phyloP scores from a whole-genome alignment of 495 filamentous ascomycete genomes.

The Tirmania nivea region DNA sequence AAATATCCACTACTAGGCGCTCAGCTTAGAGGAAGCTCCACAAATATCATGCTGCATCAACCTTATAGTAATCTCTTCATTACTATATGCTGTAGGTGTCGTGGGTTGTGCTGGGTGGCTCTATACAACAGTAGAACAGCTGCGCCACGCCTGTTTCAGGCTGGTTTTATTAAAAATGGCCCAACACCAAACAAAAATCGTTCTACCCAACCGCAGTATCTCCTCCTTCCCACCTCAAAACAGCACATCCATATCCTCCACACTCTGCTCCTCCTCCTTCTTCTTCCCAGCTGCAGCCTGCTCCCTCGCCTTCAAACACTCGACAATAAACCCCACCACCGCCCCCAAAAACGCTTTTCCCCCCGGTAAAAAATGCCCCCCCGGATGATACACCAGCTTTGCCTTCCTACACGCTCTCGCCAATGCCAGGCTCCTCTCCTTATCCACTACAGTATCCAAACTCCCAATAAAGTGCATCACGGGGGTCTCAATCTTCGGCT shows the following conservation, averaged over 20 bases:
- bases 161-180: no score
- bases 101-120: no score
- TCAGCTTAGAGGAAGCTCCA: no score
- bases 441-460: conserved; percentile 75
- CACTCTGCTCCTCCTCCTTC: conserved; percentile 29
- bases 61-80: no score
- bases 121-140: no score
- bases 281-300: conserved; percentile 19
- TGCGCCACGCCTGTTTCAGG: no score
- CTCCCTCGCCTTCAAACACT: conserved; percentile 24
- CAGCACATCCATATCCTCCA: conserved; percentile 46
- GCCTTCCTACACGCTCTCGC: conserved; percentile 43
- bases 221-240: conserved; percentile 23
- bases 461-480: conserved; percentile 64
- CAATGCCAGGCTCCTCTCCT: conserved; percentile 41
- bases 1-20: no score
- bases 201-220: no score
- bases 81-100: no score
- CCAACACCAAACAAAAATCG: no score
- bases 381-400: conserved; percentile 52
- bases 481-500: conserved; percentile 53
- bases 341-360: conserved; percentile 56
- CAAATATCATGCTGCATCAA: no score
- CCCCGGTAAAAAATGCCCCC: conserved; percentile 78
- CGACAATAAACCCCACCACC: conserved; percentile 51